phyloP scores from a whole-genome alignment of 371 early-diverging fungal species.

The Amoeboaphelidium protococcarum region DNA sequence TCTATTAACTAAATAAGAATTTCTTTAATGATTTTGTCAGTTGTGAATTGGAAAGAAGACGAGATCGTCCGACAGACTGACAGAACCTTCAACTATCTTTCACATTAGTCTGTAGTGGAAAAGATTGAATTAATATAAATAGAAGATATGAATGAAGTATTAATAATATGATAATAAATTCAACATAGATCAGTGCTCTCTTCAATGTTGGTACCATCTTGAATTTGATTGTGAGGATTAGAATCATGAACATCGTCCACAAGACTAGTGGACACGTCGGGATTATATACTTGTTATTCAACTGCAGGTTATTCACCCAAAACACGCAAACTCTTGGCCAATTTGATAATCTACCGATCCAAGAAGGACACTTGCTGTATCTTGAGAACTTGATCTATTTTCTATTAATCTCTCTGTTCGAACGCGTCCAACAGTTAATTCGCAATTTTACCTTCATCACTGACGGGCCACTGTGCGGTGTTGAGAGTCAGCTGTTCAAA shows the following conservation, averaged over 20 bases:
- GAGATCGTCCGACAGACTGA: too few relatives aligned
- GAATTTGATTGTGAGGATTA: too few relatives aligned
- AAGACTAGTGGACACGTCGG: not conserved
- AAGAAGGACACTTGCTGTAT: not conserved
- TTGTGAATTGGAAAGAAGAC: too few relatives aligned
- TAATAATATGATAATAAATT: too few relatives aligned
- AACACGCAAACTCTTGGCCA: not conserved
- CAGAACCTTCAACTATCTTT: too few relatives aligned
- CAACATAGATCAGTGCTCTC: not conserved
- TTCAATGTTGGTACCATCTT: not conserved
- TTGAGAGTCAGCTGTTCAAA: slow-evolving; percentile 26
- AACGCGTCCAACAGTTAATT: not conserved
- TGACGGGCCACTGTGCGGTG: not conserved
- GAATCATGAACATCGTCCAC: not conserved
- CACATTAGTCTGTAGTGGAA: too few relatives aligned
- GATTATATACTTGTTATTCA: not conserved
- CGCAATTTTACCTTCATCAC: not conserved
- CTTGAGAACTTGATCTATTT: not conserved
- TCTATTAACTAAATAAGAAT: too few relatives aligned
- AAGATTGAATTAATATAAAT: too few relatives aligned
- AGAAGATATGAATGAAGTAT: too few relatives aligned
- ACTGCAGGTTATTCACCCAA: not conserved
- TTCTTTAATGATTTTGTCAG: too few relatives aligned
- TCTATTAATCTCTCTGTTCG: not conserved
- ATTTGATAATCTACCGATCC: not conserved